Evolutionary conservation across 192 early-diverging fungal genomes (phyloP), one percentile per base, ranked within the genome.

Genomic region (Glomus cerebriforme): DNA sequence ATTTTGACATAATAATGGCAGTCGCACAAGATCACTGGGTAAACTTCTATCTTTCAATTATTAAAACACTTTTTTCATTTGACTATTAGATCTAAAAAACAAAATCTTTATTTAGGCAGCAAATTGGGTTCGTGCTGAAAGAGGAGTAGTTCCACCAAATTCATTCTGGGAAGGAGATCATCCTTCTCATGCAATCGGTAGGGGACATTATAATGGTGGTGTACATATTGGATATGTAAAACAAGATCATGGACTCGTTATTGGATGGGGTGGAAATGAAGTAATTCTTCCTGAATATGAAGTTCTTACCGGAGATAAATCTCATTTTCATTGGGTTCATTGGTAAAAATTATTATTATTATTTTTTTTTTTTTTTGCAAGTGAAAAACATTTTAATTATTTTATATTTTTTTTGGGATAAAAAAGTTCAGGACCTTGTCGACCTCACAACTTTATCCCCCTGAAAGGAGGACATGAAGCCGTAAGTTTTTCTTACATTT

Each of bases 11-110:
- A n/a, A 54, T 31, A 4, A 64, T 64, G 62, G 62, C 62, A 64
- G 62, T 64, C 29, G 62, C 62, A 64, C 62, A 64, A 64, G 62
- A 64, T 3, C 62, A 64, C 15, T 64, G 62, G 62, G 62, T 64
- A 64, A n/a, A 29, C 15, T 3, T 12, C 12, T 31, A 7, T 17
- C 29, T 64, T 63, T 22, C 2, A 26, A 63, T 63, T 8, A 59
- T 13, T 27, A 64, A 13, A 15, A 27, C 3, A 60, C 19, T 60
- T 3, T 1, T 63, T 27, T 63, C 13, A 63, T 27, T 64, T 13
- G 26, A 64, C 8, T 31, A 27, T 60, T 26, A 60, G 6, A 54
- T n/a, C 17, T 54, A 54, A 54, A 54, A 7, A 43, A 9, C 10
- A 0, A 9, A 22, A 5, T 54, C 17, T 22, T 54, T 54, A 54